Evolutionary conservation across 2,329 filamentous ascomycete genomes (phyloP), one percentile per base, ranked within the genome.

Genomic region (Fusarium goolgardi): DNA sequence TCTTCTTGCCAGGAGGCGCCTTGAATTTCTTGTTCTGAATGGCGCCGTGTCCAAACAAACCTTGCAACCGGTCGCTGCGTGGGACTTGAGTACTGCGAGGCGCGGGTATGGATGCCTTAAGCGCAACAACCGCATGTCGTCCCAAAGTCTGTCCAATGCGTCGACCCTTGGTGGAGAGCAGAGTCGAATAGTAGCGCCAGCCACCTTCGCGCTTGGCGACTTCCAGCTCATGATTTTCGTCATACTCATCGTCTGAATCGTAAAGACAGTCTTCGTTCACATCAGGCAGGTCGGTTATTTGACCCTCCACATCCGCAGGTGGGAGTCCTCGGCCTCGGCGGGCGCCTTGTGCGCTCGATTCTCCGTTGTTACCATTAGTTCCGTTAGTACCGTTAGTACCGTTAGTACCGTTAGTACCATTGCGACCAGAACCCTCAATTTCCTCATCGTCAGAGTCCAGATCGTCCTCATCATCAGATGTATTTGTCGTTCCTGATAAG

Each of bases 1-100:
- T 98, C 78, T 92, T 92, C 87, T 94, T 95, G 55, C 92, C 92
- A 77, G 88, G 90, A 15, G 92, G 92, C 11, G 92, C 91, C 76
- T 88, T 90, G 81, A 94, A 88, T 71, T 81, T 84, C 77, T 84
- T 86, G 31, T 78, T 82, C 67, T 85, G 83, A 27, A 90, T 84
- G 80, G 89, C 72, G 73, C 85, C 79, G 50, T 78, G 75, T 9
- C 86, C 86, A 39, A 89, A 86, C 13, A 88, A 81, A 73, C 83
- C 80, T 64, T 83, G 78, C 37, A 82, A 79, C 25, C 85, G 79
- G 78, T 87, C 78, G 79, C 86, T 81, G 73, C 87, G 79, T 74
- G 88, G 85, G 78, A 93, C 80, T 75, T 82, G 77, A 65, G 86
- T 81, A 73, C 82, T 78, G 65, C 85, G 77, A 4, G 90, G 89